Evolutionary conservation across 2,329 filamentous ascomycete genomes (phyloP), one percentile per base, ranked within the genome.

Genomic region (Balansia obtecta): DNA sequence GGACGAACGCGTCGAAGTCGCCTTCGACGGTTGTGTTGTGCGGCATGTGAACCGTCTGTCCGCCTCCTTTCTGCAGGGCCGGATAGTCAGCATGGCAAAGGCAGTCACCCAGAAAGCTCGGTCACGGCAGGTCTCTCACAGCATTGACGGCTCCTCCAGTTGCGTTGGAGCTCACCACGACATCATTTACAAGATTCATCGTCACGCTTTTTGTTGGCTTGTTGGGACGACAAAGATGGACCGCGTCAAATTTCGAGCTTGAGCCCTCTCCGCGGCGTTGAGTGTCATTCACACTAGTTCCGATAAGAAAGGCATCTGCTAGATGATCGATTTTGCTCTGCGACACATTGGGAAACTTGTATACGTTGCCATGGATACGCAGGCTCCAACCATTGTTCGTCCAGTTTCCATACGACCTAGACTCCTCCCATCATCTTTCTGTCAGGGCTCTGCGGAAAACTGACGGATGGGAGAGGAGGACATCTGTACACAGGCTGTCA

Each of bases 181-280:
- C 70, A 27, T 72, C 62, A 43, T 68, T 67, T 30, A 66, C 62
- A 52, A 88, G 75, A 54, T 79, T 69, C 56, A 88, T 75, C 1
- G 77, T 75, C 18, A 88, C 81, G 55, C 79, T 79, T 42, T 42
- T 76, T 68, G 56, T 85, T 66, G 40, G 66, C 70, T 65, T 89
- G 85, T 63, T 88, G 85, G 85, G 4, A 90, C 75, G n/a, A 89
- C 76, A 57, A 83, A 88, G 48, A 90, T 88, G 46, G 76, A 77
- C 8, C 77, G 73, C 1, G 86, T 90, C 50, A 90, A 60, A 58
- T 90, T 90, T 45, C 85, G 76, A 2, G 85, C 84, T 63, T 88
- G 81, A 2, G 70, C 75, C 61, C 83, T 76, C 61, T 87, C 69
- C 6, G 73, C 66, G 1, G 72, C 60, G 1, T 77, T 73, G 5